Evolutionary conservation across 1,139 yeast species (phyloP), one percentile per base, ranked within the genome.

Genomic region (Yamadazyma sp.): DNA sequence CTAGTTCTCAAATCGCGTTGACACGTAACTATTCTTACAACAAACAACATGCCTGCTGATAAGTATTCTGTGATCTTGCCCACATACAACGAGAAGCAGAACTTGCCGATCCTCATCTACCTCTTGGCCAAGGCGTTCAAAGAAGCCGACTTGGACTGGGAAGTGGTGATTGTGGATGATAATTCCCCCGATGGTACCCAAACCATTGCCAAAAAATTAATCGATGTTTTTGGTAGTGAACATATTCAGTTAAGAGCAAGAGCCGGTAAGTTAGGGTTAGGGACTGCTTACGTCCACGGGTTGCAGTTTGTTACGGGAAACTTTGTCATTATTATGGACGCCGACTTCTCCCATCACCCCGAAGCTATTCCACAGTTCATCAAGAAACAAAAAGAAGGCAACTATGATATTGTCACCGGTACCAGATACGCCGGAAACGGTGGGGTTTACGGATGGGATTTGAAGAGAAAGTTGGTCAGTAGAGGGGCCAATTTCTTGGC

Each of bases 401-500:
- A 84, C 62, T 83, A 65, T 54, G 94, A 85, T 54, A 84, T 85
- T 59, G 92, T 85, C 38, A 84, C 92, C n/a, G 94, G 94, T 37
- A 85, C 94, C 14, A 76, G 94, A 55, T 85, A 85, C 53, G 85
- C 86, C 15, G 91, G 91, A 11, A 69, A 84, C 51, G 94, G 94
- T 23, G 94, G 94, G 35, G 94, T 85, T 25, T 85, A 75, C 54
- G 94, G 94, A 25, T 85, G 94, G 94, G 91, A 85, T 56, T 75
- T 85, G 58, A 84, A 84, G 73, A 75, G 94, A 56, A 85, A 85
- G 59, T 72, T 85, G 58, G 87, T 83, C 37, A 81, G 87, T 17
- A 74, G 92, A 56, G 92, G 92, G 29, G 94, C 94, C 55, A 85
- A 85, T 63, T 83, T 85, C 61, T 69, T 85, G 53, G 89, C 92